Base-by-base conservation (phyloP, 768 basidiomycete species). In the Auricularia cornea region DNA sequence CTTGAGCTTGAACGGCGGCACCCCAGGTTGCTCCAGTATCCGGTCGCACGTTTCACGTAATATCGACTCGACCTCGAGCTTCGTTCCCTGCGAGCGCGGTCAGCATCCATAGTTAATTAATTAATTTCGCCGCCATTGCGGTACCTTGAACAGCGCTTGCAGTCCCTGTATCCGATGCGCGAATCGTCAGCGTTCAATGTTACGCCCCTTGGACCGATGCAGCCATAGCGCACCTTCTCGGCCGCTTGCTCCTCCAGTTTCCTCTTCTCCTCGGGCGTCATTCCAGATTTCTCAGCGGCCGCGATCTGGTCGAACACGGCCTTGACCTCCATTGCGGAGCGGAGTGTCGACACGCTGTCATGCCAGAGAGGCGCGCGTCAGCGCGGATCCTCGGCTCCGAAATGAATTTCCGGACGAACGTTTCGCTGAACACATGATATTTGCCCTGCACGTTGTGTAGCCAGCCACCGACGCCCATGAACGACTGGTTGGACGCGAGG, bases 381-480 rank as follows among this genome's bases (percentile, higher is more conserved):
- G 20, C 44, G 16, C 44, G 20, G 11, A 38, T 38, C 35, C 51
- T n/a, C 14, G 28, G 59, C 44, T 61, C 10, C 26, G 26, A 26
- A 3, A 26, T 41, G 16, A 62, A 40, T n/a, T 38, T 14, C 35
- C 35, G 35, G 52, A 79, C 90, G 68, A 66, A 91, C 90, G 92
- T 94, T 78, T 94, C 92, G 71, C 91, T 93, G 74, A 96, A 90
- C 20, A 94, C 89, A 70, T 95, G 92, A 59, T 93, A 94, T 76
- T 92, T 94, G 14, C 90, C 90, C 72, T 92, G 90, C 2, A 94
- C 90, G 62, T 92, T 92, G 73, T 95, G 93, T 63, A 95, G 72
- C 93, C 93, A 96, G 6, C 94, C 93, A 14, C 93, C 93, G 18
- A 96, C 87, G 30, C 93, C 93, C 59, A 93, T 78, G 12, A 84